Conservation (phyloP, 1,284 basidiomycete species). For the Microbotryomycetes sp. region DNA sequence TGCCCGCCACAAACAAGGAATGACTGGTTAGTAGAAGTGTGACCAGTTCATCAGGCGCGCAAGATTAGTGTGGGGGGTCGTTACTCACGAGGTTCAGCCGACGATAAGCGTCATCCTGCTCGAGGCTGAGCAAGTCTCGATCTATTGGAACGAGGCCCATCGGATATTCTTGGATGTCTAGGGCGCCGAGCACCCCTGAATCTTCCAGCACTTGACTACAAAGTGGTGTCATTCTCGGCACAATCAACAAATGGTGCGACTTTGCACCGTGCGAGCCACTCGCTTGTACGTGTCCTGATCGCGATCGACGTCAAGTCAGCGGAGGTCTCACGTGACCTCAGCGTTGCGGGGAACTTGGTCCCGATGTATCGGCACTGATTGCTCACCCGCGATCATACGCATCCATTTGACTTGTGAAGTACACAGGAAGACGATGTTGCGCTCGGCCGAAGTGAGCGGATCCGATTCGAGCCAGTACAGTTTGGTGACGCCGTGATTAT, state of each 20-base stretch:
- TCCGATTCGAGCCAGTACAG: slow-evolving; percentile 98
- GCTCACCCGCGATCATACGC: slow-evolving; percentile 80
- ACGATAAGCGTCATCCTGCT: slow-evolving; percentile 72
- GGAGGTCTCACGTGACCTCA: not conserved
- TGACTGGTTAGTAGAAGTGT: no score
- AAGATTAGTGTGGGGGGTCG: not conserved
- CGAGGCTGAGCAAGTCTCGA: slow-evolving; percentile 81
- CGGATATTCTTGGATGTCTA: slow-evolving; percentile 77
- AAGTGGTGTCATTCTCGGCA: slow-evolving; percentile 79
- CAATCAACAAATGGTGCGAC: slow-evolving; percentile 83
- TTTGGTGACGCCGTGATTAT: slow-evolving; percentile 98
- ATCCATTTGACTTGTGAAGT: slow-evolving; percentile 78
- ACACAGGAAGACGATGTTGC: slow-evolving; percentile 90
- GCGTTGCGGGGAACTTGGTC: not conserved
- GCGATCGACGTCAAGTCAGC: not conserved
- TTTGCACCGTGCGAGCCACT: slow-evolving; percentile 49
- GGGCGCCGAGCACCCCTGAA: slow-evolving; percentile 83
- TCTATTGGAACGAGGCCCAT: slow-evolving; percentile 90
- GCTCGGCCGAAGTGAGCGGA: slow-evolving; percentile 67
- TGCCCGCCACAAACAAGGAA: slow-evolving; percentile 47
- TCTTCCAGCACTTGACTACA: slow-evolving; percentile 78
- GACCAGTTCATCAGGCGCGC: slow-evolving; percentile 39
- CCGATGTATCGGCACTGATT: not conserved
- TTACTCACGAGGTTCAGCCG: slow-evolving; percentile 72
- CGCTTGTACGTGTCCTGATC: not conserved